Evolutionary conservation across 345 rosid genomes (phyloP).

Genomic region (Acer negundo): DNA sequence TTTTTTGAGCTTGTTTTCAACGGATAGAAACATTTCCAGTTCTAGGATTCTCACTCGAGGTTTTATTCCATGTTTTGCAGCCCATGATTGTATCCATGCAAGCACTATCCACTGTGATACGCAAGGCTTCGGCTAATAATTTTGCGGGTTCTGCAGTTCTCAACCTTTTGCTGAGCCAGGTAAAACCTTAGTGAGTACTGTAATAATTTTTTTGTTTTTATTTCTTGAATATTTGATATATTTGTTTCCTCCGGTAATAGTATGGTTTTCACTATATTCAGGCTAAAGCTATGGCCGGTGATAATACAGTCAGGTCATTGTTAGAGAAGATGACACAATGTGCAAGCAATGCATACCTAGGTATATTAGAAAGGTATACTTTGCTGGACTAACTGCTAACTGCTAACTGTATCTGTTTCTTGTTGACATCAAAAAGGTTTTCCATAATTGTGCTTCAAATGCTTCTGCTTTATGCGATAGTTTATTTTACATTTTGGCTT

Average conservation of each 20-base stretch:
- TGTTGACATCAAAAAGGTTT: neutral
- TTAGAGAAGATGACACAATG: slow-evolving; percentile 93
- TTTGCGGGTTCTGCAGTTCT: slow-evolving; percentile 88
- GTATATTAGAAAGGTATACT: slow-evolving; percentile 90
- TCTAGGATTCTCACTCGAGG: slow-evolving; percentile 16
- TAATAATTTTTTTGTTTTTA: slow-evolving; percentile 1
- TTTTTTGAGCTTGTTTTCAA: slow-evolving; percentile 20
- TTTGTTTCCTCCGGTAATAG: slow-evolving; percentile 21
- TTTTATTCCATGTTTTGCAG: slow-evolving; percentile 44
- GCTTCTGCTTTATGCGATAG: neutral
- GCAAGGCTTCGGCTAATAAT: slow-evolving; percentile 74
- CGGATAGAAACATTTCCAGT: slow-evolving; percentile 3
- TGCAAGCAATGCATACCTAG: slow-evolving; percentile 92
- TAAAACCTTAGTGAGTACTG: slow-evolving; percentile 17
- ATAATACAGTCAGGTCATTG: slow-evolving; percentile 88
- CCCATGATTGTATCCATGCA: slow-evolving; percentile 93
- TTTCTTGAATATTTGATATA: neutral
- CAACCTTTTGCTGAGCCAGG: slow-evolving; percentile 97
- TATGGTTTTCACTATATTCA: slow-evolving; percentile 32
- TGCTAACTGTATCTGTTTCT: neutral
- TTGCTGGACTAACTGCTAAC: neutral
- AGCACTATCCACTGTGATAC: slow-evolving; percentile 75
- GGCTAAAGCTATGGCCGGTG: slow-evolving; percentile 98
- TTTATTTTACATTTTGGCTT: slow-evolving; percentile 2
- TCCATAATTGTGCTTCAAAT: neutral